A percentile compares a stretch with the other conserved stretches of the same genome.
These are phyloP conservation scores for Halophytophthora polymorphica DNA, from an alignment of 352 stramenopile genomes.

Conservation along the genomic window DNA sequence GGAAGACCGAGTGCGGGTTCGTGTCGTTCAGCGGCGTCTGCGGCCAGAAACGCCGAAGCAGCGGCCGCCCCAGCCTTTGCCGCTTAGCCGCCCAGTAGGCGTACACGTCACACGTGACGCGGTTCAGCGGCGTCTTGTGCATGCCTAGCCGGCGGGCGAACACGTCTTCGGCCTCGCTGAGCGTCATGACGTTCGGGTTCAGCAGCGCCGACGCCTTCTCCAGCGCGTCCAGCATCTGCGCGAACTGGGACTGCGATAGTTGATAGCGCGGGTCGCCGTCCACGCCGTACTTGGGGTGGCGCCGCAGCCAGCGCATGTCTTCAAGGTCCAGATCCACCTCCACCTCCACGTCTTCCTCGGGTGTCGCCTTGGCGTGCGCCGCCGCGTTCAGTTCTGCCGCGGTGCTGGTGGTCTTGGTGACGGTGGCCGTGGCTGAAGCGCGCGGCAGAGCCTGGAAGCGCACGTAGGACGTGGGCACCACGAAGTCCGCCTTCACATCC, in stretches of 20 bases:
- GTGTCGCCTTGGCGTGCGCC: constrained; percentile 6
- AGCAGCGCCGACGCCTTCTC: constrained; percentile 83
- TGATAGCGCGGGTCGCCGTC: constrained; percentile 80
- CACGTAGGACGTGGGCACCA: constrained; percentile 79
- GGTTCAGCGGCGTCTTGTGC: constrained; percentile 70
- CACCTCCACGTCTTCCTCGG: constrained; percentile 42
- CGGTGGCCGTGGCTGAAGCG: constrained; percentile 6
- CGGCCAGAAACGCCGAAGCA: constrained; percentile 95
- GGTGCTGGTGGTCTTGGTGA: constrained; percentile 20
- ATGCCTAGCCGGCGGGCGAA: constrained; percentile 62
- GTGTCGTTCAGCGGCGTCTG: constrained; percentile 95
- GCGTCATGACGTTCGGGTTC: constrained; percentile 73
- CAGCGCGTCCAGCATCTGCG: constrained; percentile 83
- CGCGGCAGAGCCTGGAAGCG: constrained; percentile 66
- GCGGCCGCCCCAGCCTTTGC: constrained; percentile 86
- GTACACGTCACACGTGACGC: constrained; percentile 86
- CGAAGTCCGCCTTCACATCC: constrained; percentile 64
- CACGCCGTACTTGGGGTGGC: constrained; percentile 79
- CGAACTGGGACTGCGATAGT: constrained; percentile 59
- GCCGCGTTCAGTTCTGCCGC: constrained; percentile 4
- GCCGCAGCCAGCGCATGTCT: constrained; percentile 85
- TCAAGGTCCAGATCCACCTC: constrained; percentile 79
- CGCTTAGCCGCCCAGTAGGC: constrained; percentile 96
- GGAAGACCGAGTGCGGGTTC: constrained; percentile 98
- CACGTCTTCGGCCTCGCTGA: constrained; percentile 70